Percentiles rank a stretch among this genome's conserved stretches.
Evolutionary conservation across 73 alveolate species (phyloP).

Genomic region (Durusdinium trenchii): DNA sequence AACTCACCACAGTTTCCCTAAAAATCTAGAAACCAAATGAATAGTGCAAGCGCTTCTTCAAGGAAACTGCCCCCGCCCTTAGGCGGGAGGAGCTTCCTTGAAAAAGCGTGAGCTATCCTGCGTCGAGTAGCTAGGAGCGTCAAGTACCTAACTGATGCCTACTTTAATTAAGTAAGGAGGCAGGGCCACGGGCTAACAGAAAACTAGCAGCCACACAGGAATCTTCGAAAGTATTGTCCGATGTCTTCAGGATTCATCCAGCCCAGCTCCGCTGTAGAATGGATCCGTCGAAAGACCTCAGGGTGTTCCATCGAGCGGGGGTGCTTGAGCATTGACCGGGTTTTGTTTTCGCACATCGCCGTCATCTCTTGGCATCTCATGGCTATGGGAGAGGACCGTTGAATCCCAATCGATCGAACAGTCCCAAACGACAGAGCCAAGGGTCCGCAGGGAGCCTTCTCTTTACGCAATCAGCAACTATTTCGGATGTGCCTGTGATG

Average conservation of each 20-base stretch:
- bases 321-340: background rate
- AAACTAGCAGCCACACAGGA: conserved; percentile 65
- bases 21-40: no score
- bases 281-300: conserved; percentile 63
- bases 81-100: no score
- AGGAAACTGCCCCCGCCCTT: no score
- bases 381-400: no score
- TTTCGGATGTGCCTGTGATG: conserved; percentile 55
- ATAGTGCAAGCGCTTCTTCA: no score
- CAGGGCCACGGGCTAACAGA: no score
- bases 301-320: background rate
- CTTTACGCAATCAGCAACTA: conserved; percentile 3
- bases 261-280: conserved; percentile 32
- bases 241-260: conserved; percentile 55
- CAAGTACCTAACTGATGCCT: no score
- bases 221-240: conserved; percentile 31
- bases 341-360: background rate
- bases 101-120: no score
- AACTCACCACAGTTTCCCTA: no score
- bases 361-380: no score
- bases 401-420: background rate
- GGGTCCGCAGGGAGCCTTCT: conserved; percentile 24
- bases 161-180: no score
- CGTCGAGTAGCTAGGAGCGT: no score
- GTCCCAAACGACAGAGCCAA: background rate